These are phyloP conservation scores for Xanthoconium purpureum DNA, from an alignment of 768 basidiomycete species.

Conservation along the genomic window DNA sequence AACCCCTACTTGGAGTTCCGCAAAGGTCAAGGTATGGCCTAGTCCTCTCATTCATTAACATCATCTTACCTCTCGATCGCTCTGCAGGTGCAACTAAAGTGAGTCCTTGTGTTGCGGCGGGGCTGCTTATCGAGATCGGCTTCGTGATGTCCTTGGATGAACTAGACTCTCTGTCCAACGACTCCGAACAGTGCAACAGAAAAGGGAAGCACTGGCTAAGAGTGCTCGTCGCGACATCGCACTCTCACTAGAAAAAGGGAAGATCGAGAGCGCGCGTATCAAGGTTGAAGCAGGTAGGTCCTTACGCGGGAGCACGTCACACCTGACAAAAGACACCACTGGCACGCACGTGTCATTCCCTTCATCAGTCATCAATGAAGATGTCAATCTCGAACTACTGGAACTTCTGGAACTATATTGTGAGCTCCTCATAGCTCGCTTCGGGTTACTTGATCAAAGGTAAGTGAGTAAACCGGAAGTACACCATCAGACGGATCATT, in stretches of 20 bases:
- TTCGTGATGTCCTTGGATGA: slow-evolving; percentile 5
- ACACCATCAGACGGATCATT: slow-evolving; percentile 5
- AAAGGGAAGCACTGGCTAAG: slow-evolving; percentile 86
- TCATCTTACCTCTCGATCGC: slow-evolving; percentile 1
- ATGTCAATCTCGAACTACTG: slow-evolving; percentile 80
- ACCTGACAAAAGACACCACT: slow-evolving; percentile 15
- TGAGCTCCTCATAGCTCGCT: slow-evolving; percentile 89
- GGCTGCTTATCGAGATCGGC: not conserved
- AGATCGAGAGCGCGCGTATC: slow-evolving; percentile 80
- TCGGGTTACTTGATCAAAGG: slow-evolving; percentile 88
- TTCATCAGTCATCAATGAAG: slow-evolving; percentile 72
- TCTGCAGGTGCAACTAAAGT: slow-evolving; percentile 49
- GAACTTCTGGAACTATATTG: slow-evolving; percentile 94
- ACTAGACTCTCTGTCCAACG: slow-evolving; percentile 80
- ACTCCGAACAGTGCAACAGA: slow-evolving; percentile 82
- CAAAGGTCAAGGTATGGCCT: slow-evolving; percentile 54
- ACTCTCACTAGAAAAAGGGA: slow-evolving; percentile 70
- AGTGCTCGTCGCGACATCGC: slow-evolving; percentile 76
- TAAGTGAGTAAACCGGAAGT: slow-evolving; percentile 35
- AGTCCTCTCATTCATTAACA: not conserved
- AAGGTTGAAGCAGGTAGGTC: slow-evolving; percentile 79
- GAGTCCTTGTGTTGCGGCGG: slow-evolving; percentile 10
- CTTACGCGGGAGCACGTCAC: not conserved
- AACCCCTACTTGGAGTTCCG: slow-evolving; percentile 49
- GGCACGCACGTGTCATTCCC: slow-evolving; percentile 8